phyloP scores from a whole-genome alignment of 2,329 filamentous ascomycete species.

The Stagonosporopsis vannaccii region DNA sequence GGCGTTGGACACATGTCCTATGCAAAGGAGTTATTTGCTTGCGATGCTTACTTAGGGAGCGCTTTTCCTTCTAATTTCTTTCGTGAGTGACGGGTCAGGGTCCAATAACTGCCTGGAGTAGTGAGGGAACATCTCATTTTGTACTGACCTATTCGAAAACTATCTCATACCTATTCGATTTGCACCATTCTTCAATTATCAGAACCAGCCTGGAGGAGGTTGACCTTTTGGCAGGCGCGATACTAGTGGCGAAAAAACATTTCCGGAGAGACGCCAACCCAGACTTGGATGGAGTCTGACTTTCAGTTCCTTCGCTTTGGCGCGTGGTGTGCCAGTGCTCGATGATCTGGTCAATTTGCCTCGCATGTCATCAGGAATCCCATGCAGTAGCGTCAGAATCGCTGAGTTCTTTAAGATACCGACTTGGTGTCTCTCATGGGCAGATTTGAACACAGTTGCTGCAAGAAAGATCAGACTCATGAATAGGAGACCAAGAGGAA shows the following conservation, averaged over 20 bases:
- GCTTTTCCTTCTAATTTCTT: too few relatives aligned
- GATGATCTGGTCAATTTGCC: constrained; percentile 15
- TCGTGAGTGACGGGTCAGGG: too few relatives aligned
- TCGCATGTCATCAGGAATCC: constrained; percentile 32
- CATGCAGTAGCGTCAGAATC: constrained; percentile 34
- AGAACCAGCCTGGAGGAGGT: constrained; percentile 40
- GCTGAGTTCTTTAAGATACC: constrained; percentile 43
- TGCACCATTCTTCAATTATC: too few relatives aligned
- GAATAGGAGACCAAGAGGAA: constrained; percentile 33
- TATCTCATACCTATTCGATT: too few relatives aligned
- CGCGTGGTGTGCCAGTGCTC: constrained; percentile 24
- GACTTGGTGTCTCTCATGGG: constrained; percentile 9
- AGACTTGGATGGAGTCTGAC: constrained; percentile 25
- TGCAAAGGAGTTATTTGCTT: too few relatives aligned
- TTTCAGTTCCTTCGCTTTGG: constrained; percentile 35
- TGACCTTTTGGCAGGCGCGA: constrained; percentile 14
- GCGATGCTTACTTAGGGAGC: too few relatives aligned
- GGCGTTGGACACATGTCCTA: too few relatives aligned
- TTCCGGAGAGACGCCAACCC: constrained; percentile 35
- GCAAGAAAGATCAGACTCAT: constrained; percentile 34
- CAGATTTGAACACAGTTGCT: constrained; percentile 31
- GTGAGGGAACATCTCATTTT: too few relatives aligned
- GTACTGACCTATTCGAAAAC: too few relatives aligned
- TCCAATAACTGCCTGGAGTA: too few relatives aligned
- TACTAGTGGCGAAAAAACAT: background rate